Evolutionary conservation across 495 filamentous ascomycete species (phyloP), one percentile per base, ranked within the genome.

Genomic region (Chaetomium fimeti): DNA sequence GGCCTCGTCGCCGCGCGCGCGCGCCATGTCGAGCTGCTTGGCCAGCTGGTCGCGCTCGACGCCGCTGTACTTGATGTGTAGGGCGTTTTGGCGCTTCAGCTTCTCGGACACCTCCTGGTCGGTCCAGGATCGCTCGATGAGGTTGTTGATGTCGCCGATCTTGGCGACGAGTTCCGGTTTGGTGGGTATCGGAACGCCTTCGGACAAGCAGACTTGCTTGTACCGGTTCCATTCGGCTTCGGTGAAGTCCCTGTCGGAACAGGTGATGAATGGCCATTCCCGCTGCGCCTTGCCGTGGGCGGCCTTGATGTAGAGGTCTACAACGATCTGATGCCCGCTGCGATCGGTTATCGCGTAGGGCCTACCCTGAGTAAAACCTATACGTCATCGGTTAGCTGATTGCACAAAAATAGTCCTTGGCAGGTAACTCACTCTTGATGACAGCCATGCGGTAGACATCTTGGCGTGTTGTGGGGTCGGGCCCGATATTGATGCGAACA

Each of bases 221-320:
- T 91, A 95, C n/a, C 90, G 91, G 61, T 86, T 87, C 73, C 87
- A 90, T 71, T 98, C 94, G 42, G 82, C 75, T 76, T 92, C 90
- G 11, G 87, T 89, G 74, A 96, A 86, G 2, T 76, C 71, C 45
- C 84, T 83, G 70, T 94, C 88, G 4, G 91, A 95, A 76, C 91
- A 93, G 38, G 84, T 85, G 70, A 92, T 85, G 74, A 96, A 93
- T 5, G 92, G 91, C 76, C 88, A 93, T 5, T 89, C 86, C 65
- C 85, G 87, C 69, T 89, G 81, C 0, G 90, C 78, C 67, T 91
- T 91, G 27, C 93, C 93, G 66, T 92, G 86, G 0, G 89, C 84
- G 29, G 89, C 82, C 48, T 84, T 79, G 28, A 88, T 83, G 71
- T 96, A 93, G 68, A 88, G 83, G 63, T 93, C 88, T 0, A 90